Base-by-base conservation (phyloP, 331 rosid genomes). In the Rhamnella rubrinervis region DNA sequence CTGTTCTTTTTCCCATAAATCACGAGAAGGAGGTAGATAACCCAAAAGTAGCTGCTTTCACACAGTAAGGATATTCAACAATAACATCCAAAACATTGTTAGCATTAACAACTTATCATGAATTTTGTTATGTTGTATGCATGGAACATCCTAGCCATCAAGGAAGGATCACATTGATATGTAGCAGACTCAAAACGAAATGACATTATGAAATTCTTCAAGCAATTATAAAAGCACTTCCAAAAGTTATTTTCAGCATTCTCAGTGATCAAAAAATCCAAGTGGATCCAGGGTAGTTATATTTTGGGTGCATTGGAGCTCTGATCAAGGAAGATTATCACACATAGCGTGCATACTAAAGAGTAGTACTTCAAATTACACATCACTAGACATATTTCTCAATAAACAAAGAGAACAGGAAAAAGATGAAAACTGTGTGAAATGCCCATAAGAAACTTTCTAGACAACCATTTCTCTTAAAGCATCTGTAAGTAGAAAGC, bases 11-110 rank as follows among this genome's bases (percentile, higher is more conserved):
- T 81, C 92, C 93, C 96, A 88, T n/a, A 74, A 70, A 65, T 88
- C 91, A 58, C 81, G 89, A 49, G 84, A 88, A 57, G 88, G 72
- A 66, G 93, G 85, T 65, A 91, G 61, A 80, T 86, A 91, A 51
- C 96, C 91, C 82, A 88, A 75, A 49, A 91, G 93, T 57, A 91
- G 88, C 97, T 91, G 87, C 65, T 60, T 56, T 61, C 39, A 74
- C 5, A 31, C 35, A 31, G 35, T 31, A 31, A 31, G 35, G 35
- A 31, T 31, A 4, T 31, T 65, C 21, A 66, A 21, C n/a, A 58
- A 15, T 11, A 14, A 21, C 50, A 50, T 51, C 6, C 62, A 61
- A 31, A 15, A 47, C 40, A 60, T 28, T 46, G 13, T 40, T 40
- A 40, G 47, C 13, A 8, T 40, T 40, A 1, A 8, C 41, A 1